Percentiles rank a stretch among this genome's conserved stretches.
phyloP scores from a whole-genome alignment of 2,329 filamentous ascomycete genomes.

The Penicillium sp. region DNA sequence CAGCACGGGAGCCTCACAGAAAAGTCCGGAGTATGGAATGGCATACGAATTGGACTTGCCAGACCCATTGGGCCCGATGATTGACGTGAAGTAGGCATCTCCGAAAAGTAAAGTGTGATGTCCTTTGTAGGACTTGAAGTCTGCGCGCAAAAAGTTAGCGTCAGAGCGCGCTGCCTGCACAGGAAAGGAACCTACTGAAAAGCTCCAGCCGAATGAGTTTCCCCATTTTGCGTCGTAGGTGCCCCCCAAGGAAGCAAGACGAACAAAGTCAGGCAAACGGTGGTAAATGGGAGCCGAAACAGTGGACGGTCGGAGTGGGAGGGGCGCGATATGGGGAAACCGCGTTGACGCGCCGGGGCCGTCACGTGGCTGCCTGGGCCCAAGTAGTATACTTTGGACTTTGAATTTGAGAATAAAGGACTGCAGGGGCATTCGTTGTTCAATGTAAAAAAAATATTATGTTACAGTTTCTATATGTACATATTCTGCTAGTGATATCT shows the following conservation, averaged over 20 bases:
- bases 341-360: conserved; percentile 30
- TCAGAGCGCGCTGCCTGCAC: conserved; percentile 12
- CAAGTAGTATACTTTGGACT: too few relatives aligned
- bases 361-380: conserved; percentile 34
- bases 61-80: conserved; percentile 97
- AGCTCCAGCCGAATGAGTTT: conserved; percentile 95
- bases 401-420: too few relatives aligned
- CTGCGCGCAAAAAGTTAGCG: conserved; percentile 53
- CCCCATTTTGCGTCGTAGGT: conserved; percentile 70
- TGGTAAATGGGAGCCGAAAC: conserved; percentile 13
- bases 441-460: not conserved
- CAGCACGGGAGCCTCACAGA: conserved; percentile 16
- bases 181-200: conserved; percentile 68
- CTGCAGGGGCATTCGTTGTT: too few relatives aligned
- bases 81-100: conserved; percentile 98
- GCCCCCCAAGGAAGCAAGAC: conserved; percentile 30
- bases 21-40: not conserved
- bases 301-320: conserved; percentile 14
- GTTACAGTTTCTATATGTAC: conserved; percentile 12
- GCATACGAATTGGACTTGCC: conserved; percentile 96
- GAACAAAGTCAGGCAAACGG: conserved; percentile 14
- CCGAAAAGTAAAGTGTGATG: conserved; percentile 93
- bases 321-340: conserved; percentile 31
- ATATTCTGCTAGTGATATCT: not conserved
- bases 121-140: conserved; percentile 99